Percentiles rank a stretch among this genome's conserved stretches.
Evolutionary conservation across 2,329 filamentous ascomycete genomes (phyloP).

Genomic region (Paecilomyces variotii): DNA sequence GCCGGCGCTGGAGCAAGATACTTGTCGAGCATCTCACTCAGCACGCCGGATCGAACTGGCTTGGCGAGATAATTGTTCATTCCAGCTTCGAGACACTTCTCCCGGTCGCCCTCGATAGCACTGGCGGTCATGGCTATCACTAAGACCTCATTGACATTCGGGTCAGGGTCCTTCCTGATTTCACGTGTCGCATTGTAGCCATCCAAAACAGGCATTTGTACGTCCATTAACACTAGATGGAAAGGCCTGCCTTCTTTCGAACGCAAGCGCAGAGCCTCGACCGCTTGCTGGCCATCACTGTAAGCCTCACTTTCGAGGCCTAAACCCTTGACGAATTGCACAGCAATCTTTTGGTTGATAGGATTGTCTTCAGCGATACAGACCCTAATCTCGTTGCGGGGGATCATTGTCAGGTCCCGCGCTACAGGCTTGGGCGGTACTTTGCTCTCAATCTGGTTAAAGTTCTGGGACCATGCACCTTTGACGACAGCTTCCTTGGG

Average conservation of each 20-base stretch:
- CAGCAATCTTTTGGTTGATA: slow-evolving; percentile 90
- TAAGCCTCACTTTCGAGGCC: slow-evolving; percentile 84
- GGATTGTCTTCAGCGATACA: slow-evolving; percentile 94
- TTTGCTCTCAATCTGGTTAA: slow-evolving; percentile 35
- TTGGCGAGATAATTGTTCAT: slow-evolving; percentile 99
- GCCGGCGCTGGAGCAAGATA: slow-evolving; percentile 50
- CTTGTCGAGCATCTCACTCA: slow-evolving; percentile 72
- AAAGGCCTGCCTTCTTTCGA: slow-evolving; percentile 68
- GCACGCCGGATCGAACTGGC: slow-evolving; percentile 78
- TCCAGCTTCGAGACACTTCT: slow-evolving; percentile 89
- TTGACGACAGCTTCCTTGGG: slow-evolving; percentile 49
- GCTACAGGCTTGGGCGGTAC: slow-evolving; percentile 38
- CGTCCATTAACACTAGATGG: slow-evolving; percentile 90
- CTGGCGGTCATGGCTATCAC: slow-evolving; percentile 97
- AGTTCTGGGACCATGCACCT: slow-evolving; percentile 46
- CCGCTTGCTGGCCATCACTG: slow-evolving; percentile 79
- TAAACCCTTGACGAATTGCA: slow-evolving; percentile 79
- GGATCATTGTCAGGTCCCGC: slow-evolving; percentile 63
- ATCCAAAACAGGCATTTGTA: slow-evolving; percentile 90
- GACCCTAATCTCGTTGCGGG: slow-evolving; percentile 70
- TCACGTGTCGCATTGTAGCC: slow-evolving; percentile 85
- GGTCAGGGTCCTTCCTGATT: slow-evolving; percentile 67
- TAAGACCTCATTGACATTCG: slow-evolving; percentile 71
- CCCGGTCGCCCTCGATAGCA: slow-evolving; percentile 86
- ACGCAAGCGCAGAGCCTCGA: slow-evolving; percentile 71